Conservation (phyloP, 164 flowering plant genomes). For the Umbellularia californica region DNA sequence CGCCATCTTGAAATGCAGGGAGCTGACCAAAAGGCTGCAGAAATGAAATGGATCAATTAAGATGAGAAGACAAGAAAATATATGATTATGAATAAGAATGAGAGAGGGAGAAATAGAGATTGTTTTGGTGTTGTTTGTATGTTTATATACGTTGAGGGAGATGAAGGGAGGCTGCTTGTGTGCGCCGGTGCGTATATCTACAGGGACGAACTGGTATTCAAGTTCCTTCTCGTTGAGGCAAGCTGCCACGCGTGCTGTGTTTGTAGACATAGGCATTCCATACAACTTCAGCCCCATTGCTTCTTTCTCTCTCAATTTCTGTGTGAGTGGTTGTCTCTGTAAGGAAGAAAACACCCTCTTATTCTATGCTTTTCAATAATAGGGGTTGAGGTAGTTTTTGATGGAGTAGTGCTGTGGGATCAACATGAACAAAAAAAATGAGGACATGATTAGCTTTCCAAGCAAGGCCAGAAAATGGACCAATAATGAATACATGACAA, state of each 20-base stretch:
- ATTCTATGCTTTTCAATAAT: not conserved
- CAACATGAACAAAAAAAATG: no score
- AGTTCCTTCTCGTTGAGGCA: constrained; percentile 15
- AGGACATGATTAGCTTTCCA: no score
- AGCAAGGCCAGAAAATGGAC: no score
- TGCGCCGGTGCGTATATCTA: constrained; percentile 3
- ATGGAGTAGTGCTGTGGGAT: no score
- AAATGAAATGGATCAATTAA: not conserved
- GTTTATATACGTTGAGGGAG: constrained; percentile 11
- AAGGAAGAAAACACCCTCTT: not conserved
- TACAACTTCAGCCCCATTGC: constrained; percentile 19
- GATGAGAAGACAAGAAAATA: not conserved
- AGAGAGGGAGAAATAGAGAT: not conserved
- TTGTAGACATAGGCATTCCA: constrained; percentile 8
- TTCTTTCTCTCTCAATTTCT: not conserved
- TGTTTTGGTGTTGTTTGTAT: not conserved
- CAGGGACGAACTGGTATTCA: constrained; percentile 13
- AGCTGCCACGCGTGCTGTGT: constrained; percentile 10
- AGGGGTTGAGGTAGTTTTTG: not conserved
- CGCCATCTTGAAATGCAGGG: constrained; percentile 43
- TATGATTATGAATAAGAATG: not conserved
- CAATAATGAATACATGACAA: no score
- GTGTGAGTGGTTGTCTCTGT: not conserved
- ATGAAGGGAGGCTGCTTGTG: constrained; percentile 11
- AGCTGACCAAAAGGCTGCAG: constrained; percentile 22